Conservation (phyloP, 2,329 filamentous ascomycete species). For the Fonsecaea nubica region DNA sequence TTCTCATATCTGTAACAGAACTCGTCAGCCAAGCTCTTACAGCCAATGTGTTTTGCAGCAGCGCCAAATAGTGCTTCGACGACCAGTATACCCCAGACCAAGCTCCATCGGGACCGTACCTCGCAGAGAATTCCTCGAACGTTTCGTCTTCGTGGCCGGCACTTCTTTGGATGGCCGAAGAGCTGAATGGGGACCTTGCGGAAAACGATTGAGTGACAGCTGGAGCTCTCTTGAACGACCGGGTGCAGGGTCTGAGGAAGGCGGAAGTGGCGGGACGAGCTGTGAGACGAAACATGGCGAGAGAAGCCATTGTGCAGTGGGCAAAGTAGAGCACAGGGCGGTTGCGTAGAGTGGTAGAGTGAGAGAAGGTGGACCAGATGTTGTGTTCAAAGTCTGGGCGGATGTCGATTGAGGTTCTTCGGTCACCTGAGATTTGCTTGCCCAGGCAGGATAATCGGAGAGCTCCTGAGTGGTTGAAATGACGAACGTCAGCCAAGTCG, state of each 20-base stretch:
- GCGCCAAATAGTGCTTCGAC: background rate
- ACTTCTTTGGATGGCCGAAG: conserved; percentile 62
- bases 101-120: conserved; percentile 64
- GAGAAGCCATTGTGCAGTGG: conserved; percentile 66
- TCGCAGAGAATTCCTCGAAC: conserved; percentile 97
- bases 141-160: conserved; percentile 85
- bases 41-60: conserved; percentile 18
- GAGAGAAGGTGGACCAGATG: conserved; percentile 20
- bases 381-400: conserved; percentile 24
- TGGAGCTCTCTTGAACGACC: conserved; percentile 39
- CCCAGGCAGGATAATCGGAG: conserved; percentile 10
- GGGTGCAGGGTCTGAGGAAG: conserved; percentile 38
- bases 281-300: conserved; percentile 73
- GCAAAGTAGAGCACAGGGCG: background rate
- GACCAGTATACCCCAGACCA: background rate
- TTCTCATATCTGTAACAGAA: conserved; percentile 84
- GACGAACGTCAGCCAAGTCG: conserved; percentile 14
- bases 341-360: conserved; percentile 15
- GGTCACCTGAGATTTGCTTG: conserved; percentile 30
- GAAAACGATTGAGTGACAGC: conserved; percentile 34
- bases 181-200: conserved; percentile 48
- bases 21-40: conserved; percentile 45
- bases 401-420: conserved; percentile 24
- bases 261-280: conserved; percentile 63
- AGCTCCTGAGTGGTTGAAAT: conserved; percentile 30